Base-by-base conservation (phyloP, 495 filamentous ascomycete genomes). In the Margaritispora aquatica region DNA sequence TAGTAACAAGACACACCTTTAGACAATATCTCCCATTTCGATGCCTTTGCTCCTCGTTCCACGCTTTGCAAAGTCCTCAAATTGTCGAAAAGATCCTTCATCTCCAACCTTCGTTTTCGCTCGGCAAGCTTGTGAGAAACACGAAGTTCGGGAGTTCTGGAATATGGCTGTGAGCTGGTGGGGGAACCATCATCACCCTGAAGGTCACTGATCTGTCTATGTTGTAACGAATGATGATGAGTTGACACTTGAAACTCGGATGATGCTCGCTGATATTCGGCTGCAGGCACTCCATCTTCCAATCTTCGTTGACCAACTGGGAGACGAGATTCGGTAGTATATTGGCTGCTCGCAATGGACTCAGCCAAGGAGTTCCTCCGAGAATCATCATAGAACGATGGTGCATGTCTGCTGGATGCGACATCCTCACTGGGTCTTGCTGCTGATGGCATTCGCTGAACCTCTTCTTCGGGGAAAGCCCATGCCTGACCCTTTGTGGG, bases 1-100 rank as follows among this genome's bases (percentile, higher is more conserved):
- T 17, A n/a, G 17, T 10, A 0, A 22, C 0, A 21, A 27, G 24
- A 46, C 26, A 75, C 78, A 96, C 92, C 89, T 81, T 93, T 92
- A 10, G 90, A 95, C n/a, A 99, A 71, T 31, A 96, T 96, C 67
- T 99, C 94, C 95, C 95, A 99, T 73, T 99, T 99, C 68, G 92
- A 96, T 2, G 93, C 92, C 68, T 97, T 99, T 47, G 88, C 88
- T 20, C 92, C 93, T 52, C 92, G 84, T 59, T 88, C 88, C 2
- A 53, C 48, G 19, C 47, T 49, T 56, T 90, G 85, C 5, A 93
- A 80, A 54, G 86, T 79, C 36, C 92, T 84, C 23, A 99, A 74
- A 48, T 87, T 80, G 62, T 99, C 94, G 69, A 97, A 97, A 7
- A 97, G 79, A 68, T 92, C 87, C 72, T 99, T 99, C 94, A 99